Evolutionary conservation across 768 basidiomycete genomes (phyloP).

Genomic region (Chalciporus piperatus): DNA sequence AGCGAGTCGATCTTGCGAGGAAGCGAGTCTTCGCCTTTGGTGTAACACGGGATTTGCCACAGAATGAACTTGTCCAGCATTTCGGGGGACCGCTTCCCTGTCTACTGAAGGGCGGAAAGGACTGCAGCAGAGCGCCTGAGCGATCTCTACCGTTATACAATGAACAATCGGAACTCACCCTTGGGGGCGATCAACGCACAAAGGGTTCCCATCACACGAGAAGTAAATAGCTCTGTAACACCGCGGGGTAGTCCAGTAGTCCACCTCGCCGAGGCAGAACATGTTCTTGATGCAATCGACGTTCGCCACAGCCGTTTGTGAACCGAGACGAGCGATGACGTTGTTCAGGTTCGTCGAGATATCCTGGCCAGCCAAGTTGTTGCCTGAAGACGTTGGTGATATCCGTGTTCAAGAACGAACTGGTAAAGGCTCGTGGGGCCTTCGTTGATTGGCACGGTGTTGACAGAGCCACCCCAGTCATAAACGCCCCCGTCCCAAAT

Average conservation of each 20-base stretch:
- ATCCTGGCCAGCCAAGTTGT: conserved; percentile 82
- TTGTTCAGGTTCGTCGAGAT: conserved; percentile 64
- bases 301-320: conserved; percentile 43
- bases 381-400: conserved; percentile 74
- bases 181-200: conserved; percentile 79
- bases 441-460: conserved; percentile 55
- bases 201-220: conserved; percentile 71
- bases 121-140: conserved; percentile 48
- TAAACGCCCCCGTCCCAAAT: conserved; percentile 75
- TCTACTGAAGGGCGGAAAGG: conserved; percentile 86
- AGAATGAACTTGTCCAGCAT: conserved; percentile 92
- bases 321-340: conserved; percentile 54
- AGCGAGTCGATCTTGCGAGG: conserved; percentile 90
- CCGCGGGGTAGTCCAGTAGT: conserved; percentile 74
- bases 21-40: conserved; percentile 92
- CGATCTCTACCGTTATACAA: background rate
- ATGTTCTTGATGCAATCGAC: conserved; percentile 73
- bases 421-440: conserved; percentile 46
- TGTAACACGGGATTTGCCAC: conserved; percentile 93
- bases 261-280: conserved; percentile 71
- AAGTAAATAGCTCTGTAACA: conserved; percentile 85
- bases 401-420: conserved; percentile 66
- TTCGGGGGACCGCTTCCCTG: conserved; percentile 77
- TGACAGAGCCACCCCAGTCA: conserved; percentile 87
- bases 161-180: conserved; percentile 53